Conservation (phyloP, 2,329 filamentous ascomycete genomes). For the Xylariomycetidae sp. region DNA sequence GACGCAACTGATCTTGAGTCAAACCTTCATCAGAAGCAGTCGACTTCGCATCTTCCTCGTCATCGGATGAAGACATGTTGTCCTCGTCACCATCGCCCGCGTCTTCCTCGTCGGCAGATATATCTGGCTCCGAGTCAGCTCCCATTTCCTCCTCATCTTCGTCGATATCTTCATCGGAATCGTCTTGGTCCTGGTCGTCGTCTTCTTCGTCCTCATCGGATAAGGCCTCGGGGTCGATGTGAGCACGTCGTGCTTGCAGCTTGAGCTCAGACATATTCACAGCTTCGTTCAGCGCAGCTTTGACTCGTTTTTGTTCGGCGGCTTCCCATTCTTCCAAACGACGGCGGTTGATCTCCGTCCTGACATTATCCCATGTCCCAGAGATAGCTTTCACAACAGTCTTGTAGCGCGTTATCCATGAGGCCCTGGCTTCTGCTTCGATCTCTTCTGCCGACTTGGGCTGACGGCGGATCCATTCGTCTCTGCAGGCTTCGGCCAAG, state of each 20-base stretch:
- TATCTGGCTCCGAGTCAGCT: conserved; percentile 30
- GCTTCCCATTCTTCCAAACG: conserved; percentile 58
- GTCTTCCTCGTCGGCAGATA: conserved; percentile 27
- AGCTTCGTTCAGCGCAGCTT: conserved; percentile 65
- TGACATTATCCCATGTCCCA: conserved; percentile 61
- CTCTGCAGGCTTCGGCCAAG: conserved; percentile 70
- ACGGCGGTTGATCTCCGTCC: conserved; percentile 52
- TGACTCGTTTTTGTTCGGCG: conserved; percentile 57
- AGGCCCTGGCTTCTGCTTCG: conserved; percentile 66
- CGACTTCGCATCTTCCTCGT: conserved; percentile 50
- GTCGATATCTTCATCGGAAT: conserved; percentile 32
- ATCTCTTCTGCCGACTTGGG: conserved; percentile 76
- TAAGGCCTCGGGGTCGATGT: conserved; percentile 45
- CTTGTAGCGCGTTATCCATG: conserved; percentile 63
- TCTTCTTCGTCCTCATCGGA: conserved; percentile 35
- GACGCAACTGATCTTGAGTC: conserved; percentile 61
- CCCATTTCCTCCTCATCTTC: conserved; percentile 36
- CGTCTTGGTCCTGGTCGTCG: conserved; percentile 34
- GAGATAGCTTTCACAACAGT: conserved; percentile 55
- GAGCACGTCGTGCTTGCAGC: conserved; percentile 53
- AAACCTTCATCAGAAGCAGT: conserved; percentile 56
- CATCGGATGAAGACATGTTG: conserved; percentile 59
- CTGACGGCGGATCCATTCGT: conserved; percentile 67
- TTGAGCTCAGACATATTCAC: conserved; percentile 66
- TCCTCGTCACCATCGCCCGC: conserved; percentile 42